Conservation (phyloP, 2,329 filamentous ascomycete species). For the Leptoxyphium fumago region DNA sequence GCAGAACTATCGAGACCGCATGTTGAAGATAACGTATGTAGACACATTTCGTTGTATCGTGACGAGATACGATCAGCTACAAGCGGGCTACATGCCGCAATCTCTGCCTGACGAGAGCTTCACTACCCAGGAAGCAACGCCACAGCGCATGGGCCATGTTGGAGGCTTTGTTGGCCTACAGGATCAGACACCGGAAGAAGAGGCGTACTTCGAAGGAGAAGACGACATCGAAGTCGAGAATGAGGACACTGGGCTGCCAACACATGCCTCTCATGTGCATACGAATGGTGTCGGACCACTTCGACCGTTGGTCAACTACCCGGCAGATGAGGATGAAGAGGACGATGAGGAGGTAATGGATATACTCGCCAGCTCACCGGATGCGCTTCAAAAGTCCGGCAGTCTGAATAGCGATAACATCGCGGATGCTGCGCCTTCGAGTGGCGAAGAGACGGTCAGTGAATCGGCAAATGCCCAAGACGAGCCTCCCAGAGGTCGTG, state of each 20-base stretch:
- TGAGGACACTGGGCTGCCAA: slow-evolving; percentile 17
- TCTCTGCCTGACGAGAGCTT: slow-evolving; percentile 50
- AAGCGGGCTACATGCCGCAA: slow-evolving; percentile 22
- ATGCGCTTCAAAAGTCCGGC: slow-evolving; percentile 18
- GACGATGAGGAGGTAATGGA: slow-evolving; percentile 37
- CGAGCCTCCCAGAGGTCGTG: slow-evolving; percentile 15
- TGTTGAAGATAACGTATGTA: slow-evolving; percentile 65
- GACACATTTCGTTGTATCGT: slow-evolving; percentile 70
- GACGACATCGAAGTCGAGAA: slow-evolving; percentile 68
- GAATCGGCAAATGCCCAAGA: slow-evolving; percentile 11
- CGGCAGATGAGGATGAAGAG: slow-evolving; percentile 61
- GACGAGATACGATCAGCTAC: slow-evolving; percentile 64
- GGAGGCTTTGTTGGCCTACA: slow-evolving; percentile 52
- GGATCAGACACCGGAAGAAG: slow-evolving; percentile 72
- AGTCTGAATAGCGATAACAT: slow-evolving; percentile 12
- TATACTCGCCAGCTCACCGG: slow-evolving; percentile 33
- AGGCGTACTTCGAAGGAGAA: slow-evolving; percentile 85
- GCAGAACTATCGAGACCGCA: slow-evolving; percentile 64
- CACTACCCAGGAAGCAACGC: slow-evolving; percentile 49
- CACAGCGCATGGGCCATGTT: slow-evolving; percentile 36
- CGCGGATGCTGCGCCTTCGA: not conserved
- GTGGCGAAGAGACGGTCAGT: slow-evolving; percentile 5
- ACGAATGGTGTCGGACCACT: slow-evolving; percentile 50
- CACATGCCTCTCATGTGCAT: slow-evolving; percentile 15
- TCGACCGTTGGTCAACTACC: slow-evolving; percentile 79